A percentile compares a stretch with the other conserved stretches of the same genome.
Evolutionary conservation across 2,329 filamentous ascomycete genomes (phyloP).

Genomic region (Sporothrix sp.): DNA sequence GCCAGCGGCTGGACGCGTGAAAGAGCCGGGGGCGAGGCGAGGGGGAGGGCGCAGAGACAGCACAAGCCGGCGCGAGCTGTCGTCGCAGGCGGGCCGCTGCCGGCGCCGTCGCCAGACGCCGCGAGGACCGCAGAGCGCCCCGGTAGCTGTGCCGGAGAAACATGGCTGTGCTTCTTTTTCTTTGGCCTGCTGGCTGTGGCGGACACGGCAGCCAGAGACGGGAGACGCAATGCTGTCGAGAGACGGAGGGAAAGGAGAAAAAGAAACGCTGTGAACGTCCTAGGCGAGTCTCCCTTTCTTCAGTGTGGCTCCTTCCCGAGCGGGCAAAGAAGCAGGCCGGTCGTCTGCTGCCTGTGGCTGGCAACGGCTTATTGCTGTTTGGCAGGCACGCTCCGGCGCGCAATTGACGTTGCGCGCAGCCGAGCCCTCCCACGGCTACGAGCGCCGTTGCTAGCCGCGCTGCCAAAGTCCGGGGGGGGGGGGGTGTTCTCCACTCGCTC

Average conservation of each 20-base stretch:
- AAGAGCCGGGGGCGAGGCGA: constrained; percentile 33
- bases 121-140: constrained; percentile 32
- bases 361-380: constrained; percentile 14
- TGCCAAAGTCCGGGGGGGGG: constrained; percentile 10
- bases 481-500: background rate
- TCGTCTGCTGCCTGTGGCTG: constrained; percentile 10
- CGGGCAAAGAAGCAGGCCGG: background rate
- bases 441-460: constrained; percentile 14
- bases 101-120: background rate
- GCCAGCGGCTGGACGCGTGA: constrained; percentile 39
- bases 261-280: no score
- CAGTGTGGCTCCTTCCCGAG: background rate
- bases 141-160: constrained; percentile 45
- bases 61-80: background rate
- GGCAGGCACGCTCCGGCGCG: constrained; percentile 5
- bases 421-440: constrained; percentile 2
- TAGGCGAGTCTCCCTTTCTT: background rate
- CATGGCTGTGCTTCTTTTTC: constrained; percentile 30
- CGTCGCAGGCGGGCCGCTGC: background rate
- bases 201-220: background rate
- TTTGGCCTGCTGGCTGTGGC: background rate
- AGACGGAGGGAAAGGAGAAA: background rate
- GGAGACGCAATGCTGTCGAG: no score
- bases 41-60: background rate
- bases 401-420: constrained; percentile 6